Evolutionary conservation across 805 yeast species (phyloP).

Genomic region (Suhomyces emberorum): DNA sequence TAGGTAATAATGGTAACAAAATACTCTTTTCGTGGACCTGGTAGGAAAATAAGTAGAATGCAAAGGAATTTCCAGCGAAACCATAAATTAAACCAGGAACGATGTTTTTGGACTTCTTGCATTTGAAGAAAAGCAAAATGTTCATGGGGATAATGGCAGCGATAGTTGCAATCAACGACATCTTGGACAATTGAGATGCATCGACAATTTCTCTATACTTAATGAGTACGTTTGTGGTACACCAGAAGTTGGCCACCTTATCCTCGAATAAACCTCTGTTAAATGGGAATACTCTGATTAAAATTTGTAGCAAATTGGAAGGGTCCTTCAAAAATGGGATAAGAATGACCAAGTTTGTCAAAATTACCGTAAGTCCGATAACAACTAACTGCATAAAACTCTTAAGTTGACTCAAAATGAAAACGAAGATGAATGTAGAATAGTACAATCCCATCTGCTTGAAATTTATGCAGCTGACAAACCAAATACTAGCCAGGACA

Average conservation of each 20-base stretch:
- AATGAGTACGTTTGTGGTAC: slow-evolving; percentile 77
- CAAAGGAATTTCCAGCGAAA: slow-evolving; percentile 77
- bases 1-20: slow-evolving; percentile 81
- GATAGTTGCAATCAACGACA: slow-evolving; percentile 55
- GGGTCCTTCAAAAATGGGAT: slow-evolving; percentile 45
- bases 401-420: slow-evolving; percentile 52
- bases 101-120: slow-evolving; percentile 8
- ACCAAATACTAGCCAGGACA: slow-evolving; percentile 69
- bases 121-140: slow-evolving; percentile 9
- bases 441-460: slow-evolving; percentile 96
- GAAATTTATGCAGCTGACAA: slow-evolving; percentile 74
- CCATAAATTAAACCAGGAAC: slow-evolving; percentile 51
- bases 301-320: slow-evolving; percentile 50
- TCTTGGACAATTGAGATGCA: slow-evolving; percentile 53
- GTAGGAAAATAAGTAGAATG: slow-evolving; percentile 85
- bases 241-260: slow-evolving; percentile 97
- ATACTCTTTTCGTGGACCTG: slow-evolving; percentile 96
- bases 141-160: slow-evolving; percentile 27
- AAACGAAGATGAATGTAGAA: slow-evolving; percentile 83
- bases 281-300: slow-evolving; percentile 82
- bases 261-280: slow-evolving; percentile 94
- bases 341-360: slow-evolving; percentile 49
- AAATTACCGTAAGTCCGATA: slow-evolving; percentile 62
- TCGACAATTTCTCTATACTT: slow-evolving; percentile 62
- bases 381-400: slow-evolving; percentile 54